Evolutionary conservation across 164 flowering plant species (phyloP).

Genomic region (Dillenia suffruticosa): DNA sequence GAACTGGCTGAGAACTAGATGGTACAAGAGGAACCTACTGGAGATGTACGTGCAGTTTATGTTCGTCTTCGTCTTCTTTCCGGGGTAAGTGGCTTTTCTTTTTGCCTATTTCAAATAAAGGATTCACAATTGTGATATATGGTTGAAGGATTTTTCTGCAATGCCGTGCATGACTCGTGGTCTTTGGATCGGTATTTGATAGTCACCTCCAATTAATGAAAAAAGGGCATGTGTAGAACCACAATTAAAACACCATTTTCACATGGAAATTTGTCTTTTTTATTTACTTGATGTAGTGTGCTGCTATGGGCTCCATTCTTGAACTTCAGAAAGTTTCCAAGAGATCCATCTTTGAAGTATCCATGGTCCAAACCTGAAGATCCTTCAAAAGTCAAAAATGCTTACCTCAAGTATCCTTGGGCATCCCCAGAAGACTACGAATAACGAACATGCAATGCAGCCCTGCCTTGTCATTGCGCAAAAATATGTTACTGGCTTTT

Average conservation of each 20-base stretch:
- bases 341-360: slow-evolving; percentile 72
- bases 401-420: slow-evolving; percentile 38
- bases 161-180: too few relatives aligned
- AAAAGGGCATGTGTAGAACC: too few relatives aligned
- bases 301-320: slow-evolving; percentile 81
- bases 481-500: not conserved
- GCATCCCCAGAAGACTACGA: slow-evolving; percentile 49
- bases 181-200: too few relatives aligned
- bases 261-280: not conserved
- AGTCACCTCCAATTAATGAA: too few relatives aligned
- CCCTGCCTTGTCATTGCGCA: not conserved
- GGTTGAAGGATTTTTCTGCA: too few relatives aligned
- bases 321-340: slow-evolving; percentile 71
- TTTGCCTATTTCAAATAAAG: not conserved
- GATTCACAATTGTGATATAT: too few relatives aligned
- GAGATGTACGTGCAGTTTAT: slow-evolving; percentile 91
- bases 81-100: slow-evolving; percentile 48
- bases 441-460: not conserved
- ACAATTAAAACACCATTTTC: too few relatives aligned
- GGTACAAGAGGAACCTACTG: slow-evolving; percentile 62
- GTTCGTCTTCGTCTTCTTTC: slow-evolving; percentile 87
- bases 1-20: slow-evolving; percentile 85
- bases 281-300: slow-evolving; percentile 29
- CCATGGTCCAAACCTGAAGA: slow-evolving; percentile 73
- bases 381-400: slow-evolving; percentile 32